phyloP scores from a whole-genome alignment of 2,329 filamentous ascomycete species.

The Coleophoma cylindrospora region DNA sequence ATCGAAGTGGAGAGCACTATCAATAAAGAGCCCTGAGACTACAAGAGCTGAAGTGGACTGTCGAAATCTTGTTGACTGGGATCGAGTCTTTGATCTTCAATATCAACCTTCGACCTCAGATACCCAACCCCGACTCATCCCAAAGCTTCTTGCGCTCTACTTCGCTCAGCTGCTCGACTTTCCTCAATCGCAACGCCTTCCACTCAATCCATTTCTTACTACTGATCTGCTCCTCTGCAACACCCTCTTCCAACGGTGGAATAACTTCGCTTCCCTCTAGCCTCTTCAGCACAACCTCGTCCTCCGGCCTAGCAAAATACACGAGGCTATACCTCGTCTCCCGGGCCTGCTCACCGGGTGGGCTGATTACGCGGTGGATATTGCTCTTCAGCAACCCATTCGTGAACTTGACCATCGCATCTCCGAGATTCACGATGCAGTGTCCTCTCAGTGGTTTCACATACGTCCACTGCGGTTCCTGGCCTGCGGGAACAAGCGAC shows the following conservation, averaged over 20 bases:
- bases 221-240: conserved; percentile 13
- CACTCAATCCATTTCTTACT: conserved; percentile 19
- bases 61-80: too few relatives aligned
- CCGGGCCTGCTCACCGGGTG: conserved; percentile 21
- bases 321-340: conserved; percentile 42
- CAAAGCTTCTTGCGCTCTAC: conserved; percentile 16
- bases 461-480: conserved; percentile 25
- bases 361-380: conserved; percentile 28
- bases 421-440: conserved; percentile 32
- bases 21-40: too few relatives aligned
- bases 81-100: too few relatives aligned
- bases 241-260: conserved; percentile 10
- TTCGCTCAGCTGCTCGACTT: conserved; percentile 4
- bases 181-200: conserved; percentile 16
- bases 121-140: conserved; percentile 13
- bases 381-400: conserved; percentile 26
- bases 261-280: conserved; percentile 17
- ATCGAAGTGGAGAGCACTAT: too few relatives aligned
- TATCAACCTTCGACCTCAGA: not conserved
- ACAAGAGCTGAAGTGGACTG: too few relatives aligned
- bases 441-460: conserved; percentile 28
- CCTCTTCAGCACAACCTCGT: conserved; percentile 31
- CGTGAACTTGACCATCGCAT: conserved; percentile 30
- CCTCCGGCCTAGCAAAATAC: conserved; percentile 47
- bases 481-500: conserved; percentile 8